Base-by-base conservation (phyloP, 176 grass and related monocot species). In the Musa acuminata region DNA sequence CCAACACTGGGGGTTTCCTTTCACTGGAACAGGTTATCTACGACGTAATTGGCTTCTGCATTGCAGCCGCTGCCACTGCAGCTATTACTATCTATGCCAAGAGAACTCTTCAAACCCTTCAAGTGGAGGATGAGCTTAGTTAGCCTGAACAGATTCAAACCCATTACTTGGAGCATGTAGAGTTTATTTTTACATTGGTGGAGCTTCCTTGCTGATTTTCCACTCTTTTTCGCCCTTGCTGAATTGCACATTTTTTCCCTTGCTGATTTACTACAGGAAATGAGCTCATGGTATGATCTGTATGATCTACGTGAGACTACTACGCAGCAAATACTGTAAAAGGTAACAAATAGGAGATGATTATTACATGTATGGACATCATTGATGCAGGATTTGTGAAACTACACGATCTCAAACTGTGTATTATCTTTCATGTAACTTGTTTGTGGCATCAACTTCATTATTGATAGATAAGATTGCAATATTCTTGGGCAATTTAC, bases 31-130 rank as follows among this genome's bases (percentile, higher is more conserved):
- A 99, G 71, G 86, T 99, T 20, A 87, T 99, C 57, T 99, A 91
- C 77, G 92, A 99, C 23, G 80, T 64, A 60, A 80, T 99, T 13
- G 96, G 96, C 10, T 99, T 99, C 80, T 75, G 71, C 23, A 51
- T 91, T 49, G 91, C 96, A 16, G 96, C 88, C 65, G 78, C 85
- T 82, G 90, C 96, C 52, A 99, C 96, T 16, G 81, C 91, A 80
- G 84, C 96, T 48, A 99, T 99, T 76, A 99, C 96, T 60, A 87
- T 95, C 74, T 91, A 99, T 62, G 96, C 96, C 19, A 99, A 91
- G 81, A 99, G 87, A 84, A 84, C 91, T 20, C 90, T 99, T 64
- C 91, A 95, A 77, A 93, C 80, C 20, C 79, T 99, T 21, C 91
- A 99, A 81, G 72, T 78, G 1, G 95, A 99, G 64, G 96, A 99